phyloP scores from a whole-genome alignment of 108 stramenopile genomes.

The Stephanodiscus minutulus region DNA sequence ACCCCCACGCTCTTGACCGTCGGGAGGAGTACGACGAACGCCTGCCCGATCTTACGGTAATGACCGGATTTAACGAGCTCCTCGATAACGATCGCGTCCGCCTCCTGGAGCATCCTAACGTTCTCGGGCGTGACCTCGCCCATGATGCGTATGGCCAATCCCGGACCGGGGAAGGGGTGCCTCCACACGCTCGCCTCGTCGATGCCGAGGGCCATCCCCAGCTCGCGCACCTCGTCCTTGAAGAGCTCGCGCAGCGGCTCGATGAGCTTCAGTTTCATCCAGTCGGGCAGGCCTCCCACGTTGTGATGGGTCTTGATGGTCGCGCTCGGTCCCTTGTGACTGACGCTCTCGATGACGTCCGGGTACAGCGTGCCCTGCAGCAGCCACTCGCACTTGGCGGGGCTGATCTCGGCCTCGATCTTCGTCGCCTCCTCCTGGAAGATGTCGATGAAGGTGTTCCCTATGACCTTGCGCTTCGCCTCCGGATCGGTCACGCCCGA shows the following conservation, averaged over 20 bases:
- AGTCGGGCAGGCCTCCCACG: conserved; percentile 94
- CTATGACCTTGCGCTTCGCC: conserved; percentile 97
- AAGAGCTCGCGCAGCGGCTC: conserved; percentile 98
- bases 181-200: conserved; percentile 95
- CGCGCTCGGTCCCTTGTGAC: conserved; percentile 98
- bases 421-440: conserved; percentile 94
- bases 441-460: conserved; percentile 95
- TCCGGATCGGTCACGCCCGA: conserved; percentile 96
- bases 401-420: conserved; percentile 73
- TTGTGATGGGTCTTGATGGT: conserved; percentile 99
- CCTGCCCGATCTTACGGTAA: conserved; percentile 96
- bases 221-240: conserved; percentile 96
- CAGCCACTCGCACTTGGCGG: conserved; percentile 70
- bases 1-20: conserved; percentile 93
- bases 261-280: conserved; percentile 96
- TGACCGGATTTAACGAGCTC: conserved; percentile 89
- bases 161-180: conserved; percentile 99
- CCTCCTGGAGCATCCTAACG: conserved; percentile 90
- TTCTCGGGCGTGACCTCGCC: conserved; percentile 90
- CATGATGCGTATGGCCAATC: conserved; percentile 95
- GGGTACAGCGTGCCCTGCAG: conserved; percentile 99
- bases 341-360: conserved; percentile 98
- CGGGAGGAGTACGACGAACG: conserved; percentile 95
- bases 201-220: conserved; percentile 94
- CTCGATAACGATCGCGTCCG: conserved; percentile 96